Conservation (phyloP, 768 basidiomycete genomes). For the Boletus coccyginus region DNA sequence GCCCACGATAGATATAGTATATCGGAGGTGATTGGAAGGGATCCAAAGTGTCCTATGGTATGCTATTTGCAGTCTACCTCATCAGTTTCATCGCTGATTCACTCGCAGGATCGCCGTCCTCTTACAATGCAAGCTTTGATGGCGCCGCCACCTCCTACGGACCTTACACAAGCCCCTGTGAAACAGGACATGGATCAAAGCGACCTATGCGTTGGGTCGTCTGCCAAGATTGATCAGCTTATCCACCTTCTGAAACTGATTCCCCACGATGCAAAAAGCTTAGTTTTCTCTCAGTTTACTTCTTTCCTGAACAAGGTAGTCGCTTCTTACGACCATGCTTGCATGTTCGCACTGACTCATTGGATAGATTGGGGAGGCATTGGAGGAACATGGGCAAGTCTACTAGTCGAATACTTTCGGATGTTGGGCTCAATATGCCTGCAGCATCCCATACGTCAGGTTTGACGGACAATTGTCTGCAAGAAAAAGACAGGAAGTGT, state of each 20-base stretch:
- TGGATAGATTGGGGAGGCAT: constrained; percentile 60
- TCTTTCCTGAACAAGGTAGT: constrained; percentile 75
- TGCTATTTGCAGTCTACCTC: not conserved
- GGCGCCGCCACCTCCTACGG: constrained; percentile 61
- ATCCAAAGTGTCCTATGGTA: constrained; percentile 84
- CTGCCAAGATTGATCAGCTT: constrained; percentile 85
- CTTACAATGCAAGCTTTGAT: constrained; percentile 55
- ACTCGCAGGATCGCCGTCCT: constrained; percentile 63
- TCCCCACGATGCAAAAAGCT: constrained; percentile 68
- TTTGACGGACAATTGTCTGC: constrained; percentile 90
- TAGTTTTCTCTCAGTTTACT: constrained; percentile 91
- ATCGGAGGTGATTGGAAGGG: constrained; percentile 62
- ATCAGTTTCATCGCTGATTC: not conserved
- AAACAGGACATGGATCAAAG: constrained; percentile 39
- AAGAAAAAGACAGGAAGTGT: constrained; percentile 70
- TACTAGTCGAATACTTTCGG: not conserved
- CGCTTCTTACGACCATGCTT: not conserved
- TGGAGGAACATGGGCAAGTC: constrained; percentile 63
- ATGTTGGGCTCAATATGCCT: constrained; percentile 1
- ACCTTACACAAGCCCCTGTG: constrained; percentile 61
- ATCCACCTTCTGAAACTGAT: constrained; percentile 68
- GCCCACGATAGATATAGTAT: constrained; percentile 44
- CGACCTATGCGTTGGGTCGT: constrained; percentile 52
- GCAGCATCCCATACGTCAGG: constrained; percentile 70
- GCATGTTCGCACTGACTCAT: not conserved